phyloP scores from a whole-genome alignment of 345 rosid genomes.

The Cardamine resedifolia region DNA sequence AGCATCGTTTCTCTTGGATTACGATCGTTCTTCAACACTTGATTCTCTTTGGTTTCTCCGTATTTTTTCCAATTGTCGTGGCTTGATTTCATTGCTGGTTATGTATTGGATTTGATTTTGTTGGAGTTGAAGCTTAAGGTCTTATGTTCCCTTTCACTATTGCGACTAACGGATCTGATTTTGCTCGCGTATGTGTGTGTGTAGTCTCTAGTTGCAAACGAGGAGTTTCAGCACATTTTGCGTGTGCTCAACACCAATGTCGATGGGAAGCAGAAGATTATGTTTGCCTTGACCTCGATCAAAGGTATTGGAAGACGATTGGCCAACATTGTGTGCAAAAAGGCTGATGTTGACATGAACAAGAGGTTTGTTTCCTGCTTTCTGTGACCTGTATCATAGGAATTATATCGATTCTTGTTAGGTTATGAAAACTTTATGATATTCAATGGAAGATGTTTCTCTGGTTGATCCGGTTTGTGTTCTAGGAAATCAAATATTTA shows the following conservation, averaged over 20 bases:
- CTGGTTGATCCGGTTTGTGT: not conserved
- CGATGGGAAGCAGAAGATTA: slow-evolving; percentile 85
- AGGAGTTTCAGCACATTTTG: slow-evolving; percentile 88
- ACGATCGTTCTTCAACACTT: not conserved
- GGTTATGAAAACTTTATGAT: not conserved
- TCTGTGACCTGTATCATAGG: not conserved
- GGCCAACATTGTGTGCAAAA: slow-evolving; percentile 93
- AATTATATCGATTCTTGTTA: not conserved
- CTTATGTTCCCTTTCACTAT: not conserved
- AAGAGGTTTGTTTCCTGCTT: slow-evolving; percentile 60
- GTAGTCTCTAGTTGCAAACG: slow-evolving; percentile 83
- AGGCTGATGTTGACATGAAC: slow-evolving; percentile 92
- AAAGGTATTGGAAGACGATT: slow-evolving; percentile 90
- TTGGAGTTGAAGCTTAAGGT: not conserved
- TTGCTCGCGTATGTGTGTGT: not conserved
- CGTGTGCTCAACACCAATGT: slow-evolving; percentile 93
- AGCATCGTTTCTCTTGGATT: not conserved
- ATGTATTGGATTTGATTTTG: not conserved
- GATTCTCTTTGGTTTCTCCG: not conserved
- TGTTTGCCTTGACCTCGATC: slow-evolving; percentile 91
- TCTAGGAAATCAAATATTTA: not conserved
- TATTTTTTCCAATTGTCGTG: not conserved
- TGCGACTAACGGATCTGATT: slow-evolving; percentile 15
- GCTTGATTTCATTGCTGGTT: not conserved
- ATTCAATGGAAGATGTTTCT: not conserved